Evolutionary conservation across 2,329 filamentous ascomycete species (phyloP).

Genomic region (Aquanectria penicillioides): DNA sequence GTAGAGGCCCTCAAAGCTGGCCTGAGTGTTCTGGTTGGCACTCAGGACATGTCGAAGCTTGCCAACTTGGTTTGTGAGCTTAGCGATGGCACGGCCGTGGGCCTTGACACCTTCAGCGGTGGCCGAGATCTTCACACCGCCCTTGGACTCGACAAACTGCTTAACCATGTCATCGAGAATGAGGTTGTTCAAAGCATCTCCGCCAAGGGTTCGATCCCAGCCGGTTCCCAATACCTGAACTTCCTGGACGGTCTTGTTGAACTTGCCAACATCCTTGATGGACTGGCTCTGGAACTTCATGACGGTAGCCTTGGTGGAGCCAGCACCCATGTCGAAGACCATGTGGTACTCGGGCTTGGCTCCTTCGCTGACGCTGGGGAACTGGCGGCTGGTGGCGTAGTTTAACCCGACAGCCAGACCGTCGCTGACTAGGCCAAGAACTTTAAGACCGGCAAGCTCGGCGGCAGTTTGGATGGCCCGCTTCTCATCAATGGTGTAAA

Average conservation of each 20-base stretch:
- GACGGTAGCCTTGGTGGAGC: constrained; percentile 89
- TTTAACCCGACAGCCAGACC: constrained; percentile 93
- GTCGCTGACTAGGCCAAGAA: constrained; percentile 87
- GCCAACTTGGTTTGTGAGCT: constrained; percentile 93
- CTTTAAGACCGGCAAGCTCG: constrained; percentile 86
- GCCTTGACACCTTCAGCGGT: constrained; percentile 71
- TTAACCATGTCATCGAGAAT: constrained; percentile 90
- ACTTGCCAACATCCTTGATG: constrained; percentile 91
- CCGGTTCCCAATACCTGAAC: constrained; percentile 87
- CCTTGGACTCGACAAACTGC: constrained; percentile 77
- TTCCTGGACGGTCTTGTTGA: constrained; percentile 97
- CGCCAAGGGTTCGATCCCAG: constrained; percentile 91
- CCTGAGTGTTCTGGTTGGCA: constrained; percentile 84
- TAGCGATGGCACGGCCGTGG: constrained; percentile 87
- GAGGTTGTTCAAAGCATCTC: constrained; percentile 86
- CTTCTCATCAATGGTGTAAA: constrained; percentile 91
- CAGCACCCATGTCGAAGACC: constrained; percentile 97
- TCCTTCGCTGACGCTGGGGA: constrained; percentile 84
- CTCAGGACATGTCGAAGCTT: constrained; percentile 88
- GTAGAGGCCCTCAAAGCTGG: constrained; percentile 88
- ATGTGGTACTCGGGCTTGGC: constrained; percentile 91
- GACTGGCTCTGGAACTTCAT: constrained; percentile 88
- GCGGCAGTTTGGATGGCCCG: constrained; percentile 86
- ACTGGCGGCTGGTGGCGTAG: constrained; percentile 91
- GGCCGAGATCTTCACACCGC: constrained; percentile 72